These are phyloP conservation scores for Chaetomium cochliodes DNA, from an alignment of 495 filamentous ascomycete genomes.

Conservation along the genomic window DNA sequence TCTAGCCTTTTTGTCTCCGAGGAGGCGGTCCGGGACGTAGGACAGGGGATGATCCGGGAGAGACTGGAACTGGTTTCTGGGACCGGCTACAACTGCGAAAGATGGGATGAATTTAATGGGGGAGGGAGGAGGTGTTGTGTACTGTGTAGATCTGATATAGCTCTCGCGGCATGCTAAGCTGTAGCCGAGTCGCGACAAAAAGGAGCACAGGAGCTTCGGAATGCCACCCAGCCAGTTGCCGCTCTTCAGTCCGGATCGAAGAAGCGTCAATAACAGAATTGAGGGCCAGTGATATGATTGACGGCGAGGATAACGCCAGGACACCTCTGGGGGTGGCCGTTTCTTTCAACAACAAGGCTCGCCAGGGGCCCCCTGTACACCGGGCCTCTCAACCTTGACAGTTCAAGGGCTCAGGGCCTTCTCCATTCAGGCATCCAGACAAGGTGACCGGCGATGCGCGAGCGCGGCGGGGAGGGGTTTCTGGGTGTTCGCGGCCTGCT, in stretches of 20 bases:
- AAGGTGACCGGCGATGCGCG: conserved; percentile 20
- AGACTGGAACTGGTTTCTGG: conserved; percentile 29
- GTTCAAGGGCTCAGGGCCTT: conserved; percentile 12
- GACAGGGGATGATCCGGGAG: conserved; percentile 22
- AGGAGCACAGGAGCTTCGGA: conserved; percentile 17
- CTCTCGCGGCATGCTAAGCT: conserved; percentile 32
- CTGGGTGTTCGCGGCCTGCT: conserved; percentile 12
- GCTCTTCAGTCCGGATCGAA: conserved; percentile 16
- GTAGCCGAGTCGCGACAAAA: conserved; percentile 16
- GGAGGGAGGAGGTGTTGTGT: conserved; percentile 12
- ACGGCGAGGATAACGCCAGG: conserved; percentile 27
- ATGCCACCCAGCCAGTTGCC: conserved; percentile 19
- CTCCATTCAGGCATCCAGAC: conserved; percentile 10
- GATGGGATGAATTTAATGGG: conserved; percentile 27
- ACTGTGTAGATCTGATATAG: conserved; percentile 28
- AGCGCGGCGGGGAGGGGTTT: conserved; percentile 14
- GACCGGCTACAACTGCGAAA: conserved; percentile 31
- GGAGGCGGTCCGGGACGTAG: conserved; percentile 1
- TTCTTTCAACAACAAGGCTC: conserved; percentile 15
- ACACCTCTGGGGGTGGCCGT: neutral
- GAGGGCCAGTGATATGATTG: conserved; percentile 32
- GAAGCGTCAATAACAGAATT: conserved; percentile 27
- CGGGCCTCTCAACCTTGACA: conserved; percentile 13
- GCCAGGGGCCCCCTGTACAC: conserved; percentile 8
- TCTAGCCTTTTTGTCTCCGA: conserved; percentile 3